phyloP scores from a whole-genome alignment of 805 yeast species.

The Kazachstania bromeliacearum region DNA sequence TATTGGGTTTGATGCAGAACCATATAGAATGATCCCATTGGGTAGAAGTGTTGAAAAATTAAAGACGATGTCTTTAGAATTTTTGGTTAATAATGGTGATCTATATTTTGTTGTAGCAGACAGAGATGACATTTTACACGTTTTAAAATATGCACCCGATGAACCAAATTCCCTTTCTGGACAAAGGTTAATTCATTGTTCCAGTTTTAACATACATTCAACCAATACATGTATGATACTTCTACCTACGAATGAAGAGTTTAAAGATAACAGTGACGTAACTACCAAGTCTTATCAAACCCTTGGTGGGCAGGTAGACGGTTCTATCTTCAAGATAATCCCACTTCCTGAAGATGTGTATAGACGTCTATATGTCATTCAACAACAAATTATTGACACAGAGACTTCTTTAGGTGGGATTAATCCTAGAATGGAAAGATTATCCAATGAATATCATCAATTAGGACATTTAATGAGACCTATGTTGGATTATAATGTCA shows the following conservation, averaged over 20 bases:
- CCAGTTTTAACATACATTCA: conserved; percentile 63
- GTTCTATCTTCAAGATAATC: conserved; percentile 61
- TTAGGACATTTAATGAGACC: conserved; percentile 44
- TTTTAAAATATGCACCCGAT: conserved; percentile 85
- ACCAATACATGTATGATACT: conserved; percentile 45
- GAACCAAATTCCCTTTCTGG: conserved; percentile 79
- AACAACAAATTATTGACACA: conserved; percentile 78
- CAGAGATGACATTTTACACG: conserved; percentile 52
- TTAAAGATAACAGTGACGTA: conserved; percentile 10
- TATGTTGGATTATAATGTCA: conserved; percentile 51
- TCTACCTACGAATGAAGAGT: conserved; percentile 31
- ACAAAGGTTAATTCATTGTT: conserved; percentile 56
- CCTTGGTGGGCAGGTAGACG: conserved; percentile 70
- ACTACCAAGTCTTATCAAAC: conserved; percentile 38
- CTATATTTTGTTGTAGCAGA: conserved; percentile 62
- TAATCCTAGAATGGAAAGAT: conserved; percentile 64
- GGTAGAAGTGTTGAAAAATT: conserved; percentile 63
- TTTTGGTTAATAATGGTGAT: conserved; percentile 61
- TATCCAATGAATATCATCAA: conserved; percentile 30
- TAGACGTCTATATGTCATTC: conserved; percentile 73
- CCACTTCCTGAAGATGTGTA: conserved; percentile 72
- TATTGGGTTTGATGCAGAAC: conserved; percentile 90
- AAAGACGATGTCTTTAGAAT: conserved; percentile 53
- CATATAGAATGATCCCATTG: conserved; percentile 70
- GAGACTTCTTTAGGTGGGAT: conserved; percentile 66